Conservation (phyloP, 2,329 filamentous ascomycete species). For the Stemphylium vesicarium region DNA sequence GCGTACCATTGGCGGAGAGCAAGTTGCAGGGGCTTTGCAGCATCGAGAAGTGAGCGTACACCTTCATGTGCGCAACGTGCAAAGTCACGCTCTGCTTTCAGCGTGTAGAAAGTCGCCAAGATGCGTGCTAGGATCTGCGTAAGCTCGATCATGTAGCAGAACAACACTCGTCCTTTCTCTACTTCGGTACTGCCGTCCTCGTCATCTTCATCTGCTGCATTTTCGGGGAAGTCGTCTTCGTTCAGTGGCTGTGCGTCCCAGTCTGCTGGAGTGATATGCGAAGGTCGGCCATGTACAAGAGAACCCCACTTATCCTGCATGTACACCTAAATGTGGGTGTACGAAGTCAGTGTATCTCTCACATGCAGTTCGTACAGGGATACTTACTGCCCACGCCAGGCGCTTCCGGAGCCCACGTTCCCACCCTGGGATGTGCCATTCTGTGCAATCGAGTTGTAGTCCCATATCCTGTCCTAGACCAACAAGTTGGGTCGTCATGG, state of each 20-base stretch:
- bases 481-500: conserved; percentile 46
- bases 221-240: conserved; percentile 54
- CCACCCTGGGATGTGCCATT: conserved; percentile 68
- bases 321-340: conserved; percentile 41
- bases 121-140: conserved; percentile 61
- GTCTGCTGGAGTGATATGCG: conserved; percentile 60
- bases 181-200: conserved; percentile 45
- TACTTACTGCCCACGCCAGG: conserved; percentile 64
- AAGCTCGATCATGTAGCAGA: conserved; percentile 60
- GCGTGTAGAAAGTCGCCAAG: conserved; percentile 59
- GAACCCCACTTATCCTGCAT: conserved; percentile 71
- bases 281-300: conserved; percentile 63
- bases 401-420: conserved; percentile 67
- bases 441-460: conserved; percentile 62
- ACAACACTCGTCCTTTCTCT: conserved; percentile 49
- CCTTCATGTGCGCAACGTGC: conserved; percentile 50
- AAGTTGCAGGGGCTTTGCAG: conserved; percentile 61
- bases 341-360: too few relatives aligned
- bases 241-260: conserved; percentile 61
- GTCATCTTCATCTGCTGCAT: conserved; percentile 40
- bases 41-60: conserved; percentile 59
- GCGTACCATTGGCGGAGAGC: conserved; percentile 61
- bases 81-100: conserved; percentile 56
- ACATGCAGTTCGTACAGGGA: too few relatives aligned
- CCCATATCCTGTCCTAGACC: conserved; percentile 50